phyloP scores from a whole-genome alignment of 805 yeast species.

The Saturnispora galanensis region DNA sequence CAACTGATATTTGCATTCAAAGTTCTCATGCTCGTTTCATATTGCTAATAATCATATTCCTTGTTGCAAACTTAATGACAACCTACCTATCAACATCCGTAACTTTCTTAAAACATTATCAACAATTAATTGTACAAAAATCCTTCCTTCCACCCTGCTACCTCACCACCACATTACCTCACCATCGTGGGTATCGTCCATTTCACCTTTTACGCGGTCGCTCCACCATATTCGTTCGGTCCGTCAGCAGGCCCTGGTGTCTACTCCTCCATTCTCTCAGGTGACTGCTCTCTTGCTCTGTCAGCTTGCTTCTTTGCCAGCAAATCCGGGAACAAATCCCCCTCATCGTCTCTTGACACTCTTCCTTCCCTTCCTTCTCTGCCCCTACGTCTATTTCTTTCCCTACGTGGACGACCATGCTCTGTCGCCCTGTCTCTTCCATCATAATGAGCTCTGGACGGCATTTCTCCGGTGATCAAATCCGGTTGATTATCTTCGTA shows the following conservation, averaged over 20 bases:
- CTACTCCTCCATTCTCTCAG: conserved; percentile 4
- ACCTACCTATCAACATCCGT: too few relatives aligned
- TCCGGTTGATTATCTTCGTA: conserved; percentile 17
- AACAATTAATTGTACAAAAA: too few relatives aligned
- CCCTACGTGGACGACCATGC: not conserved
- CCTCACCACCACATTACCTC: too few relatives aligned
- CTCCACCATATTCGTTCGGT: too few relatives aligned
- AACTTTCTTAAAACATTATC: too few relatives aligned
- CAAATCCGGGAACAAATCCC: conserved; percentile 30
- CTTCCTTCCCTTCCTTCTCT: conserved; percentile 12
- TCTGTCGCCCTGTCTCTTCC: conserved; percentile 4
- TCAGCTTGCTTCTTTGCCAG: conserved; percentile 15
- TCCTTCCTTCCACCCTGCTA: not conserved
- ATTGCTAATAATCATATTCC: too few relatives aligned
- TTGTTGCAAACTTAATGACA: too few relatives aligned
- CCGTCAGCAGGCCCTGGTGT: too few relatives aligned
- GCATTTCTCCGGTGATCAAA: conserved; percentile 27
- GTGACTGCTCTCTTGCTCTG: conserved; percentile 4
- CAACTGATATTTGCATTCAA: too few relatives aligned
- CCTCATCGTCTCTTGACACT: conserved; percentile 20
- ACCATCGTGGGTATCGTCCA: too few relatives aligned
- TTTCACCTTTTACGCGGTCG: too few relatives aligned
- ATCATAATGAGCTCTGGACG: not conserved
- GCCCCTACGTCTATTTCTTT: conserved; percentile 9
- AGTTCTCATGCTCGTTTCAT: too few relatives aligned